These are phyloP conservation scores for Trifolium fragiferum DNA, from an alignment of 306 rosid species.

Conservation along the genomic window DNA sequence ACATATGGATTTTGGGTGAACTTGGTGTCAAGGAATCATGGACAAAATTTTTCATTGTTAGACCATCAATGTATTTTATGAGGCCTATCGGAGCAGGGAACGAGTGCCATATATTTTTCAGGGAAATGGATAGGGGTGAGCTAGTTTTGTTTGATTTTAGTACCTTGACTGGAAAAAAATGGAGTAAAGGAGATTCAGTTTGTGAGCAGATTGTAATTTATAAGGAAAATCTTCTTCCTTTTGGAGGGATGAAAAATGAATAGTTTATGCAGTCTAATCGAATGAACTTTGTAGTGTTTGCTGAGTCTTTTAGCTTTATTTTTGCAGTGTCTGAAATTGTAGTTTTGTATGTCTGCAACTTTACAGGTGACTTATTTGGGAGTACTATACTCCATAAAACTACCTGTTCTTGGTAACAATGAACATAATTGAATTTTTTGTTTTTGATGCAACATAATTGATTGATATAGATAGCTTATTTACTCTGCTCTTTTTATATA, in stretches of 20 bases:
- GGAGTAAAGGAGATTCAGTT: neutral
- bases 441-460: too few species aligned
- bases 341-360: too few species aligned
- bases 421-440: too few species aligned
- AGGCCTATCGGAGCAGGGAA: neutral
- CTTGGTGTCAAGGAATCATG: neutral
- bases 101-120: neutral
- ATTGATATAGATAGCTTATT: too few species aligned
- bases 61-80: neutral
- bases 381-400: too few species aligned
- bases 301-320: too few species aligned
- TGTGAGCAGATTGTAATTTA: neutral
- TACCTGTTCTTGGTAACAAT: too few species aligned
- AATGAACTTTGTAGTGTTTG: too few species aligned
- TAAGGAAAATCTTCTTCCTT: neutral
- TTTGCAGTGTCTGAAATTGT: too few species aligned
- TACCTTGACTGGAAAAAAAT: neutral
- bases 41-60: neutral
- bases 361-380: too few species aligned
- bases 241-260: neutral
- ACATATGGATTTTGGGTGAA: slow-evolving; percentile 7
- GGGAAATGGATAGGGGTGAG: neutral
- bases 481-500: too few species aligned
- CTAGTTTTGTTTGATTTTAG: neutral
- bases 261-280: neutral